A percentile compares a stretch with the other conserved stretches of the same genome.
These are phyloP conservation scores for Pinus albicaulis DNA, from an alignment of 75 land plant genomes.

Conservation along the genomic window DNA sequence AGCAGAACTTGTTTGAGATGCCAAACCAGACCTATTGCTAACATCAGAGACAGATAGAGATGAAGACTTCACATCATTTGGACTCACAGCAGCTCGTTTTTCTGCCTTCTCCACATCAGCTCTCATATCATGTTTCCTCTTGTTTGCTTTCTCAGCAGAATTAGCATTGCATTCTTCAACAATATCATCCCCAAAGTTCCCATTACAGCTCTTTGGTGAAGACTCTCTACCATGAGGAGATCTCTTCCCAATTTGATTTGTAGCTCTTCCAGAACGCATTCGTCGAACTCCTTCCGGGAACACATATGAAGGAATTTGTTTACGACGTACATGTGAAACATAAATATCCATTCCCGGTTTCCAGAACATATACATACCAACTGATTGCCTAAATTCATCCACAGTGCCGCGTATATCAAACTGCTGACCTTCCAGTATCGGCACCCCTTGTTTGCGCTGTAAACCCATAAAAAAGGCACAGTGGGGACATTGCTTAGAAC, in stretches of 20 bases:
- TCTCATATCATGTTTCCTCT: not conserved
- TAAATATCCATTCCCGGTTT: conserved; percentile 91
- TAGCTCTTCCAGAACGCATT: conserved; percentile 17
- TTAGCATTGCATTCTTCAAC: conserved; percentile 9
- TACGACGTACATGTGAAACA: conserved; percentile 94
- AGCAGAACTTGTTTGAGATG: not conserved
- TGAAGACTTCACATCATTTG: not conserved
- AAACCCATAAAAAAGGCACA: conserved; percentile 98
- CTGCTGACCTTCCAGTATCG: conserved; percentile 68
- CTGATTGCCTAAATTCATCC: conserved; percentile 79
- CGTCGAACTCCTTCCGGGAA: conserved; percentile 82
- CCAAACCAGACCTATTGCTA: conserved; percentile 14
- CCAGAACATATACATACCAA: conserved; percentile 73
- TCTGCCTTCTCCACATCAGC: conserved; percentile 11
- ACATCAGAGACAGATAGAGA: conserved; percentile 11
- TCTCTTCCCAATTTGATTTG: conserved; percentile 12
- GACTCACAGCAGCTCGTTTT: conserved; percentile 37
- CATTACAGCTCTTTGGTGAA: conserved; percentile 9
- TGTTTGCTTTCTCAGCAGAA: conserved; percentile 13
- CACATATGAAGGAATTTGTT: conserved; percentile 85
- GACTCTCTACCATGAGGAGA: conserved; percentile 4
- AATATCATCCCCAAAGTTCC: conserved; percentile 25
- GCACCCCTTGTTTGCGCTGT: conserved; percentile 71
- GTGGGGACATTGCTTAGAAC: conserved; percentile 54
- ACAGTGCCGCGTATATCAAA: conserved; percentile 91